Conservation (phyloP, 202 grass and related monocot genomes). For the Digitaria exilis region DNA sequence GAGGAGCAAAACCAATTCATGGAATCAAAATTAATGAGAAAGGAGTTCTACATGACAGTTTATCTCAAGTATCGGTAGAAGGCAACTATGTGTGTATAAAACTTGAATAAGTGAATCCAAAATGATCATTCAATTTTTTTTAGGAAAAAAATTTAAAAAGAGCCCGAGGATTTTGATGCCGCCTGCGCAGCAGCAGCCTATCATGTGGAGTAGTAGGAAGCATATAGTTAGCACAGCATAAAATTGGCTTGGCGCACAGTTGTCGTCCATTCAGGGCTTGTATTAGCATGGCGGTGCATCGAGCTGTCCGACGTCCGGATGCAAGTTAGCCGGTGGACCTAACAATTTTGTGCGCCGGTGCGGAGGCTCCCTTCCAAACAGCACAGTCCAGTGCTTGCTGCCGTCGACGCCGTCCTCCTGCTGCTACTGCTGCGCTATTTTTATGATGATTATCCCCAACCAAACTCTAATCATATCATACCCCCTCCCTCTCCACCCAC, state of each 20-base stretch:
- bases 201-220: neutral
- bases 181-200: no score
- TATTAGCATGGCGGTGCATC: neutral
- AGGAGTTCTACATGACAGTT: neutral
- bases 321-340: slow-evolving; percentile 48
- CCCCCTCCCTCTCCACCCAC: slow-evolving; percentile 44
- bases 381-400: slow-evolving; percentile 37
- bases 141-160: neutral
- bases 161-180: neutral
- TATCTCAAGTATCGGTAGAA: neutral
- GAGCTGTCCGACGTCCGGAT: slow-evolving; percentile 17
- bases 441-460: slow-evolving; percentile 60
- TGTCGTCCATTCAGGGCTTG: neutral
- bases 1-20: neutral
- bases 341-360: no score
- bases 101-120: neutral
- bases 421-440: neutral
- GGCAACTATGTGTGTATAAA: neutral
- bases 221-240: neutral
- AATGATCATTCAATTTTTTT: neutral
- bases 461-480: slow-evolving; percentile 49
- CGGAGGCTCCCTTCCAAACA: slow-evolving; percentile 40
- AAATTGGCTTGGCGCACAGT: neutral
- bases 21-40: neutral
- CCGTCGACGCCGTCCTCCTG: slow-evolving; percentile 32